phyloP scores from a whole-genome alignment of 2,329 filamentous ascomycete genomes.

The Paramyrothecium sp. region DNA sequence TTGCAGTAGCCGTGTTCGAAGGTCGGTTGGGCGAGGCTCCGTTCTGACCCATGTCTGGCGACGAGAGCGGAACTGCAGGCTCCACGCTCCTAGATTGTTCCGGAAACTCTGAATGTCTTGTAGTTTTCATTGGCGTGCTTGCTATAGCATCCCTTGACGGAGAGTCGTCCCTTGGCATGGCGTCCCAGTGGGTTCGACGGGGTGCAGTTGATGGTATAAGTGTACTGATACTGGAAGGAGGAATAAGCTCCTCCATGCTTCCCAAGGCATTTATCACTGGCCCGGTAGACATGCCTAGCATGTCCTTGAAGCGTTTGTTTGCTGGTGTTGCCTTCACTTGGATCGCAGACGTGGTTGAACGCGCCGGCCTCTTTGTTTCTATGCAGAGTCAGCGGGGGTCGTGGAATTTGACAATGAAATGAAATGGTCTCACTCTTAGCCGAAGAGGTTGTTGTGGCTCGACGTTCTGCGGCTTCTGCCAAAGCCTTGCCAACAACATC shows the following conservation, averaged over 20 bases:
- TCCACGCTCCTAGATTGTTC: conserved; percentile 22
- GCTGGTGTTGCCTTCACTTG: conserved; percentile 58
- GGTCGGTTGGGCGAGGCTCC: conserved; percentile 10
- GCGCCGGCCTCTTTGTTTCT: conserved; percentile 54
- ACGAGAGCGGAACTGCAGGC: conserved; percentile 31
- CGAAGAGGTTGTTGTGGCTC: conserved; percentile 45
- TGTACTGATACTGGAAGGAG: conserved; percentile 35
- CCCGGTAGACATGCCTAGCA: conserved; percentile 32
- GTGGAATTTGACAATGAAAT: background rate
- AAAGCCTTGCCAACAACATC: conserved; percentile 65
- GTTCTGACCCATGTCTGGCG: conserved; percentile 28
- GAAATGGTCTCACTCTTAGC: conserved; percentile 43
- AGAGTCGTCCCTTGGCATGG: conserved; percentile 25
- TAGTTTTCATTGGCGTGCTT: conserved; percentile 26
- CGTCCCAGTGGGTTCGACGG: conserved; percentile 26
- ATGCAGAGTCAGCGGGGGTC: conserved; percentile 24
- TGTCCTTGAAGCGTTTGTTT: conserved; percentile 53
- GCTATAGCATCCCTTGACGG: conserved; percentile 26
- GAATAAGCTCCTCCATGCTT: conserved; percentile 27
- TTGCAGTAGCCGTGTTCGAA: conserved; percentile 9
- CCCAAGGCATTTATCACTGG: conserved; percentile 15
- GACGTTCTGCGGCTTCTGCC: conserved; percentile 65
- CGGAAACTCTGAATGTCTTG: conserved; percentile 22
- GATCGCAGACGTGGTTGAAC: conserved; percentile 35
- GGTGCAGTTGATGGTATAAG: conserved; percentile 41